phyloP scores from a whole-genome alignment of 1,139 yeast genomes.

The Saccharomycopsis hybrid region DNA sequence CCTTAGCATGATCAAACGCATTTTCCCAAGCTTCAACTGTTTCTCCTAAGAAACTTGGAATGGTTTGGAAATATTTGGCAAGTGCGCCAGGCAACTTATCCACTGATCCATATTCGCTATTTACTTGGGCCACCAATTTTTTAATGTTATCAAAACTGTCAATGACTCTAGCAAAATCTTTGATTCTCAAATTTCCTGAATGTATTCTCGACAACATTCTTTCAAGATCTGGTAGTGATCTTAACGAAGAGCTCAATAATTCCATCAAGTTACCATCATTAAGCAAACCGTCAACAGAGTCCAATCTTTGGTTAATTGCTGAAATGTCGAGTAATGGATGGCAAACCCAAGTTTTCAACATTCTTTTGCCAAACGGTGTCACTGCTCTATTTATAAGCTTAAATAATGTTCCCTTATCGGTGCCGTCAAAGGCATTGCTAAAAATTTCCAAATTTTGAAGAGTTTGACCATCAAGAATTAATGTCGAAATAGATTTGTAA shows the following conservation, averaged over 20 bases:
- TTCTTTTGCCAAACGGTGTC: slow-evolving; percentile 90
- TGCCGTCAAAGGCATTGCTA: slow-evolving; percentile 83
- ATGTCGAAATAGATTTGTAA: slow-evolving; percentile 45
- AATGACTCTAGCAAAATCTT: slow-evolving; percentile 76
- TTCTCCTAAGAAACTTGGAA: slow-evolving; percentile 49
- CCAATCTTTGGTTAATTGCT: slow-evolving; percentile 67
- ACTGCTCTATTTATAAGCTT: slow-evolving; percentile 73
- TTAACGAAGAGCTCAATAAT: slow-evolving; percentile 48
- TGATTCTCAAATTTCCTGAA: slow-evolving; percentile 70
- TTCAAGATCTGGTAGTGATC: slow-evolving; percentile 79
- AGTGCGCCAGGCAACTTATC: slow-evolving; percentile 44
- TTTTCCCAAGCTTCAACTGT: slow-evolving; percentile 66
- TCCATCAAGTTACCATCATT: slow-evolving; percentile 53
- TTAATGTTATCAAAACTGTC: slow-evolving; percentile 69
- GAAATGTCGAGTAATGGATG: slow-evolving; percentile 66
- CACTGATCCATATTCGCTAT: slow-evolving; percentile 29
- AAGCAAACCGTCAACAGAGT: slow-evolving; percentile 72
- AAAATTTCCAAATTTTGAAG: slow-evolving; percentile 84
- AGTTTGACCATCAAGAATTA: slow-evolving; percentile 88
- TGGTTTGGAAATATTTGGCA: slow-evolving; percentile 36
- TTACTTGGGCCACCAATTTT: slow-evolving; percentile 39
- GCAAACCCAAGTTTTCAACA: slow-evolving; percentile 77
- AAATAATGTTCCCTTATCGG: slow-evolving; percentile 82
- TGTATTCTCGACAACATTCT: slow-evolving; percentile 83
- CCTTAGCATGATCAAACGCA: slow-evolving; percentile 74